Percentiles rank a stretch among this genome's conserved stretches.
Evolutionary conservation across 2,329 filamentous ascomycete genomes (phyloP).

Genomic region (Talaromyces islandicus): DNA sequence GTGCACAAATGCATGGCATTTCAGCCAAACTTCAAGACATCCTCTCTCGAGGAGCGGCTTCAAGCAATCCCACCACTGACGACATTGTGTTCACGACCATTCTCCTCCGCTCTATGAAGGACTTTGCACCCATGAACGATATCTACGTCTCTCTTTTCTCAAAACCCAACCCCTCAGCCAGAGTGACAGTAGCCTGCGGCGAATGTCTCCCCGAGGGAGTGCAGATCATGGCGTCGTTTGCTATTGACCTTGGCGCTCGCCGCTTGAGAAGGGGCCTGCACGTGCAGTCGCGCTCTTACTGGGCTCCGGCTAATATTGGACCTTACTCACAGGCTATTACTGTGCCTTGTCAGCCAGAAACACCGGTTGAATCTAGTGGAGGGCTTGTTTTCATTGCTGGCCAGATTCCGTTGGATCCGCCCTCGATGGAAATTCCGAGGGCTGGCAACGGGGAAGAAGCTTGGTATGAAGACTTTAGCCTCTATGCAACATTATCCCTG

Average conservation of each 20-base stretch:
- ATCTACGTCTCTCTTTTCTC: slow-evolving; percentile 71
- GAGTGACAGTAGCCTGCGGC: slow-evolving; percentile 78
- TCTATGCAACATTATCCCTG: slow-evolving; percentile 65
- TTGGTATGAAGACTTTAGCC: slow-evolving; percentile 37
- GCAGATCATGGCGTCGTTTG: slow-evolving; percentile 56
- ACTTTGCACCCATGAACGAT: slow-evolving; percentile 70
- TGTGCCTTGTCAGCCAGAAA: slow-evolving; percentile 35
- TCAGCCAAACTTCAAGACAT: slow-evolving; percentile 15
- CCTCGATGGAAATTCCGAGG: slow-evolving; percentile 58
- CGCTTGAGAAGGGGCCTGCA: slow-evolving; percentile 57
- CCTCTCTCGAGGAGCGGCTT: neutral
- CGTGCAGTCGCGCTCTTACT: slow-evolving; percentile 90
- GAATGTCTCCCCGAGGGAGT: slow-evolving; percentile 54
- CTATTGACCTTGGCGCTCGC: slow-evolving; percentile 34
- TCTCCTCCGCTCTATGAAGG: slow-evolving; percentile 69
- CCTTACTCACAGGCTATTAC: slow-evolving; percentile 88
- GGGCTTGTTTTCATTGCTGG: slow-evolving; percentile 67
- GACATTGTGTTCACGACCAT: slow-evolving; percentile 51
- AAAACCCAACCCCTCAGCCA: slow-evolving; percentile 73
- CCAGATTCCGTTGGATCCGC: slow-evolving; percentile 82
- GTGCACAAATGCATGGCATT: slow-evolving; percentile 36
- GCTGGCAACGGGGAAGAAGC: slow-evolving; percentile 15
- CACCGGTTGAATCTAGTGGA: slow-evolving; percentile 16
- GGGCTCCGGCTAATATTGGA: slow-evolving; percentile 96
- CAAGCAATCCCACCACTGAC: slow-evolving; percentile 19